These are phyloP conservation scores for Phytophthora aleatoria DNA, from an alignment of 352 stramenopile genomes.

Conservation along the genomic window DNA sequence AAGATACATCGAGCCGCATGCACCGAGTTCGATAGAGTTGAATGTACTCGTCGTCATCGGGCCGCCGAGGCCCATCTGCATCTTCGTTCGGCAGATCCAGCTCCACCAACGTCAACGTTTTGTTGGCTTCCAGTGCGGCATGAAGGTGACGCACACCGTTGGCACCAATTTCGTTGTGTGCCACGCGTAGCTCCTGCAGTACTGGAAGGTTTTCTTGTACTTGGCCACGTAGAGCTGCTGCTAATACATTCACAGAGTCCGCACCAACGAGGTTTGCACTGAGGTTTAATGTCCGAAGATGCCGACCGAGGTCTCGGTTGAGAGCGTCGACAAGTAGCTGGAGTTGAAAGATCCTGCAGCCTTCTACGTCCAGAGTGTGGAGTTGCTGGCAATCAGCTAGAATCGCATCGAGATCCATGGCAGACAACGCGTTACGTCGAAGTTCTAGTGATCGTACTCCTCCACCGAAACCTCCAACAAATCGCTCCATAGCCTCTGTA, in stretches of 20 bases:
- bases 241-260: constrained; percentile 31
- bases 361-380: constrained; percentile 35
- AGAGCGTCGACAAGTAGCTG: constrained; percentile 41
- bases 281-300: constrained; percentile 36
- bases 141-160: constrained; percentile 39
- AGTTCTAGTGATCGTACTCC: constrained; percentile 34
- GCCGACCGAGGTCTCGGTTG: constrained; percentile 20
- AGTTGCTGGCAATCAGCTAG: constrained; percentile 28
- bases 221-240: constrained; percentile 29
- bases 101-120: constrained; percentile 34
- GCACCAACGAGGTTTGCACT: constrained; percentile 40
- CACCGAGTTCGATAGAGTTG: constrained; percentile 40
- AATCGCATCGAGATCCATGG: constrained; percentile 38
- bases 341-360: constrained; percentile 36
- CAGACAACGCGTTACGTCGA: constrained; percentile 31
- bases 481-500: constrained; percentile 27
- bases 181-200: constrained; percentile 30
- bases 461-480: constrained; percentile 30
- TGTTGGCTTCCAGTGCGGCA: constrained; percentile 33
- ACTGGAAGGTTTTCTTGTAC: constrained; percentile 14
- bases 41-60: constrained; percentile 35
- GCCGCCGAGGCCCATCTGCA: constrained; percentile 11
- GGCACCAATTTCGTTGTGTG: constrained; percentile 38
- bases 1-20: constrained; percentile 37
- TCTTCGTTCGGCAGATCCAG: constrained; percentile 36